Base-by-base conservation (phyloP, 2,329 filamentous ascomycete species). In the Diaporthe ilicicola region DNA sequence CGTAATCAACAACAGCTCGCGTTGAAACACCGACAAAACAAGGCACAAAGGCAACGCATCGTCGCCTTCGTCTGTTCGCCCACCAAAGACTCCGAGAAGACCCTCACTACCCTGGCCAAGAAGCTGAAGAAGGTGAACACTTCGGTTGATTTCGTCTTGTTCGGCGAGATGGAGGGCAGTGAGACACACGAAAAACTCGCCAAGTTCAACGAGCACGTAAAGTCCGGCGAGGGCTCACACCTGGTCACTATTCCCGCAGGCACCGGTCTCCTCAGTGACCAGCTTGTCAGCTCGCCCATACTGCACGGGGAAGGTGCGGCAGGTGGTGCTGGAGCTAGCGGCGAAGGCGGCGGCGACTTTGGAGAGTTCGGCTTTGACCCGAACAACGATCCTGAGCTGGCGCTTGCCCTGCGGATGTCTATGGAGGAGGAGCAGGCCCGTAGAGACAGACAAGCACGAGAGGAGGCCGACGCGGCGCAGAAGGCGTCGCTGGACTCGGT, bases 91-190 rank as follows among this genome's bases (percentile, higher is more conserved):
- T 92, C 94, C 74, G 93, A 98, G 82, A 96, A 96, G 84, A 90
- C 92, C 67, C 90, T 99, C 64, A 89, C 95, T 73, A 93, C 94
- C 79, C 88, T 99, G 37, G 95, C 96, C 54, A 97, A 96, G 86
- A 97, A 96, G 85, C 97, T 98, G 94, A 98, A 98, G 90, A 99
- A 99, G 89, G 93, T 92, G 82, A 95, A 93, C 79, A 93, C 97
- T 72, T 93, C 92, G 73, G 93, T 99, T 79, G 96, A 99, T 82
- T 95, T 99, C 78, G 89, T 99, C 73, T 90, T 95, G 56, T 99
- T 99, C 78, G 96, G 96, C 76, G 95, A 99, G 77, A 88, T 97
- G 67, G 94, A 96, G 75, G 93, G 95, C 76, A 94, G 97, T 75
- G 94, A 92, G 74, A 93, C 93, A 69, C 90, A 93, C 81, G 95